Evolutionary conservation across 164 flowering plant genomes (phyloP).

Genomic region (Brasenia schreberi): DNA sequence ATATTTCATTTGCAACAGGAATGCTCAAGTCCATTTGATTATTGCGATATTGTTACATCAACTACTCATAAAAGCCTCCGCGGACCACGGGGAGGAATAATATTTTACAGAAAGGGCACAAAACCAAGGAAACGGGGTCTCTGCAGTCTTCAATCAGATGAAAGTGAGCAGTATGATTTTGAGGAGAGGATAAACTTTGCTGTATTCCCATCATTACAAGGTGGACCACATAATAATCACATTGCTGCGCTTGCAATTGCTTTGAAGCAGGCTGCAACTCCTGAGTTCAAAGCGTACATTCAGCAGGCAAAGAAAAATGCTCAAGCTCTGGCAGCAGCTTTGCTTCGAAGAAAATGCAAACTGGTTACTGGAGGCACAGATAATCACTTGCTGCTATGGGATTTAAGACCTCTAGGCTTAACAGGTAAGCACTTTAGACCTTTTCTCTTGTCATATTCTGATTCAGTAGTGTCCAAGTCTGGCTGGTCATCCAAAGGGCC

Average conservation of each 20-base stretch:
- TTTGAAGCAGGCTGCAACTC: slow-evolving; percentile 76
- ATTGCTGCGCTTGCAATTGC: slow-evolving; percentile 96
- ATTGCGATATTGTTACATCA: slow-evolving; percentile 88
- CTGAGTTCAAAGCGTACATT: slow-evolving; percentile 69
- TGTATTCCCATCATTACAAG: slow-evolving; percentile 81
- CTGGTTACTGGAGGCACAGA: slow-evolving; percentile 93
- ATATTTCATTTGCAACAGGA: slow-evolving; percentile 30
- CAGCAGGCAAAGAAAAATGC: slow-evolving; percentile 90
- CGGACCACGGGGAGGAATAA: slow-evolving; percentile 92
- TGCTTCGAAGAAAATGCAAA: slow-evolving; percentile 60
- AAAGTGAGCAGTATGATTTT: slow-evolving; percentile 50
- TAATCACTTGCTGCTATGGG: slow-evolving; percentile 90
- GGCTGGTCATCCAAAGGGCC: too few relatives aligned
- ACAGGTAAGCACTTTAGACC: slow-evolving; percentile 33
- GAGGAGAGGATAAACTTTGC: slow-evolving; percentile 89
- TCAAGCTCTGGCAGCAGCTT: slow-evolving; percentile 68
- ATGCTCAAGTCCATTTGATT: slow-evolving; percentile 69
- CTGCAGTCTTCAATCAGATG: slow-evolving; percentile 35
- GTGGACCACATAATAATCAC: slow-evolving; percentile 95
- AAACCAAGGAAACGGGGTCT: slow-evolving; percentile 40
- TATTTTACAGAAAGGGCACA: slow-evolving; percentile 66
- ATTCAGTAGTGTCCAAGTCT: too few relatives aligned
- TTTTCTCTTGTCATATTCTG: not conserved
- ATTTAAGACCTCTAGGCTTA: slow-evolving; percentile 58
- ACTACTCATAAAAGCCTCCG: slow-evolving; percentile 91